phyloP scores from a whole-genome alignment of 371 early-diverging fungal species.

The Apophysomyces trapeziformis region DNA sequence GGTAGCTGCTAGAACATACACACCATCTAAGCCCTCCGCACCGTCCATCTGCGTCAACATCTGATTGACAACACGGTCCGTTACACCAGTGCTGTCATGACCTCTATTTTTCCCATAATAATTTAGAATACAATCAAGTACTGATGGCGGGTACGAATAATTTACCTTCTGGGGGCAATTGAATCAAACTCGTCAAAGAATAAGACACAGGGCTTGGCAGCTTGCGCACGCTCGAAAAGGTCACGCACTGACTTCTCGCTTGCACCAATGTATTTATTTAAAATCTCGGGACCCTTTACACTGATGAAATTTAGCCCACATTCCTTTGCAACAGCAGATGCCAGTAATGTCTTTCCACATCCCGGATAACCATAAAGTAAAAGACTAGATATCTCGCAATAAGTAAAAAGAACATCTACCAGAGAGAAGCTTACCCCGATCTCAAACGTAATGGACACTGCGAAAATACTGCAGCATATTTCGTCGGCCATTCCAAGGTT shows the following conservation, averaged over 20 bases:
- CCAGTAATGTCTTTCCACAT: slow-evolving; percentile 93
- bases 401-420: not conserved
- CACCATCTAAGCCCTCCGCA: slow-evolving; percentile 88
- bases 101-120: slow-evolving; percentile 56
- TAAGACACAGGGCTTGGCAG: slow-evolving; percentile 87
- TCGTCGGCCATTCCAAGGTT: slow-evolving; percentile 95
- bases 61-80: slow-evolving; percentile 96
- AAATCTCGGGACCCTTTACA: slow-evolving; percentile 95
- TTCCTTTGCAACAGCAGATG: slow-evolving; percentile 92
- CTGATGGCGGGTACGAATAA: too few relatives aligned
- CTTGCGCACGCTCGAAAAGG: slow-evolving; percentile 92
- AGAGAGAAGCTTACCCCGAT: slow-evolving; percentile 71
- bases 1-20: slow-evolving; percentile 95
- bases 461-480: slow-evolving; percentile 89
- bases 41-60: slow-evolving; percentile 97
- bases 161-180: slow-evolving; percentile 83
- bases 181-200: slow-evolving; percentile 99
- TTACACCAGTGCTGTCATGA: slow-evolving; percentile 91
- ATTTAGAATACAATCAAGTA: not conserved
- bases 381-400: slow-evolving; percentile 53
- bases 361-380: slow-evolving; percentile 96
- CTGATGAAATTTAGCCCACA: slow-evolving; percentile 94
- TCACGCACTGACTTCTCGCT: slow-evolving; percentile 89
- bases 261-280: slow-evolving; percentile 97
- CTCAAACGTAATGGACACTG: slow-evolving; percentile 86